These are phyloP conservation scores for Escovopsis sp. DNA, from an alignment of 2,329 filamentous ascomycete genomes.

Conservation along the genomic window DNA sequence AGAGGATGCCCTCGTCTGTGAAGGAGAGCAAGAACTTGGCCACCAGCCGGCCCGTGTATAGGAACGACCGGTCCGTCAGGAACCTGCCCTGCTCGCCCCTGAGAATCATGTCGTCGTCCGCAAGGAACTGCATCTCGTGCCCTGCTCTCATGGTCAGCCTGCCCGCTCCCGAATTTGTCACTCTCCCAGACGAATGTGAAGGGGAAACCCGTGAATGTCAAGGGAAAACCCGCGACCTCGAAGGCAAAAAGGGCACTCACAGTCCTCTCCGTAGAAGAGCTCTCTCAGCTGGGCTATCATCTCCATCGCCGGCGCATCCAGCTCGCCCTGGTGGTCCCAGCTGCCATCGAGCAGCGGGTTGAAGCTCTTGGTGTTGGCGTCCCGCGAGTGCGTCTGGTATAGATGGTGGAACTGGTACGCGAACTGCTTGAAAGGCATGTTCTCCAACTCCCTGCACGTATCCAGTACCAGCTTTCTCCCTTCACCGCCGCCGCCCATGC, in stretches of 20 bases:
- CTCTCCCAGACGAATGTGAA: too few species aligned
- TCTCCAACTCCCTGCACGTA: conserved; percentile 36
- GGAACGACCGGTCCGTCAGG: conserved; percentile 30
- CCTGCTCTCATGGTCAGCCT: conserved; percentile 10
- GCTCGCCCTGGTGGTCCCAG: conserved; percentile 24
- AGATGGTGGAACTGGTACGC: conserved; percentile 44
- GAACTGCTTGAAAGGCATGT: conserved; percentile 44
- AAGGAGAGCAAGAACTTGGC: conserved; percentile 41
- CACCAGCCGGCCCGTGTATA: conserved; percentile 38
- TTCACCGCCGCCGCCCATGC: conserved; percentile 11
- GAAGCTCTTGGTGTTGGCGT: conserved; percentile 33
- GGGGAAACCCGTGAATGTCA: too few species aligned
- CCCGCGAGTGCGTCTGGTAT: conserved; percentile 39
- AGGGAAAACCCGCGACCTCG: background rate
- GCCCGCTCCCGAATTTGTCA: too few species aligned
- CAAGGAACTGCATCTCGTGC: conserved; percentile 26
- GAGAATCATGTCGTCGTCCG: conserved; percentile 30
- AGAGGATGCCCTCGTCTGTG: conserved; percentile 31
- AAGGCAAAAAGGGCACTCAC: conserved; percentile 21
- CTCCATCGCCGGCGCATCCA: conserved; percentile 29
- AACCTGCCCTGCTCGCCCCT: conserved; percentile 29
- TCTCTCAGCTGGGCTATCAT: conserved; percentile 30
- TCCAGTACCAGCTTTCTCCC: conserved; percentile 28
- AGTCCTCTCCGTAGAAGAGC: conserved; percentile 27
- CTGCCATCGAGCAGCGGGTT: conserved; percentile 37